These are phyloP conservation scores for Chrysosphaeria jannelii DNA, from an alignment of 2,329 filamentous ascomycete species.

Conservation along the genomic window DNA sequence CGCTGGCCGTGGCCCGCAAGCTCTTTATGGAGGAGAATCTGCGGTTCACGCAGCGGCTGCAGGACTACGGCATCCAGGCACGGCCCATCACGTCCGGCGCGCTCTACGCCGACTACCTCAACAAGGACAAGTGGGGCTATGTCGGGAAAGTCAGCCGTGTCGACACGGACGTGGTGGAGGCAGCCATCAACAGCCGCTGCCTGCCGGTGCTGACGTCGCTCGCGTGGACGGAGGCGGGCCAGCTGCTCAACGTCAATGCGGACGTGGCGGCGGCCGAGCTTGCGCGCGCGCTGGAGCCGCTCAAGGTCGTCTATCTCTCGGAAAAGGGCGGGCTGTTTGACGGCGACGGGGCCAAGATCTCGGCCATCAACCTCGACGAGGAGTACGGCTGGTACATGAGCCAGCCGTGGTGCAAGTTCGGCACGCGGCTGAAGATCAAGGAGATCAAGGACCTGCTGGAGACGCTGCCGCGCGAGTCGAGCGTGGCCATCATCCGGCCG, in stretches of 20 bases:
- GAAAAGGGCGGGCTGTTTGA: constrained; percentile 94
- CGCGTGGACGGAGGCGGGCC: constrained; percentile 75
- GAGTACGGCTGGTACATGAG: constrained; percentile 83
- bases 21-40: constrained; percentile 90
- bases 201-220: constrained; percentile 87
- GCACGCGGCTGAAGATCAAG: constrained; percentile 86
- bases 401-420: constrained; percentile 83
- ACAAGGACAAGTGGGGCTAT: constrained; percentile 86
- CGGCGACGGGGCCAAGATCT: constrained; percentile 81
- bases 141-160: constrained; percentile 90
- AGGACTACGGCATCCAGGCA: constrained; percentile 67
- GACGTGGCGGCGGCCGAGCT: constrained; percentile 89
- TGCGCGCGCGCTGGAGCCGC: constrained; percentile 58
- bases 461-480: constrained; percentile 67
- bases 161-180: constrained; percentile 70
- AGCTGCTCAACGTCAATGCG: constrained; percentile 89
- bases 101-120: constrained; percentile 76
- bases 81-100: constrained; percentile 72
- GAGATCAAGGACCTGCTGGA: constrained; percentile 87
- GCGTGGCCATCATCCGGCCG: constrained; percentile 91
- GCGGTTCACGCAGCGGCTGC: constrained; percentile 67
- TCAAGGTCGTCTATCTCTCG: constrained; percentile 96
- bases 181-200: constrained; percentile 69
- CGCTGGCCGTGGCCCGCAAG: constrained; percentile 64
- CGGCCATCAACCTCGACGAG: constrained; percentile 87